These are phyloP conservation scores for Coprinopsis sp. DNA, from an alignment of 768 basidiomycete species.

Conservation along the genomic window DNA sequence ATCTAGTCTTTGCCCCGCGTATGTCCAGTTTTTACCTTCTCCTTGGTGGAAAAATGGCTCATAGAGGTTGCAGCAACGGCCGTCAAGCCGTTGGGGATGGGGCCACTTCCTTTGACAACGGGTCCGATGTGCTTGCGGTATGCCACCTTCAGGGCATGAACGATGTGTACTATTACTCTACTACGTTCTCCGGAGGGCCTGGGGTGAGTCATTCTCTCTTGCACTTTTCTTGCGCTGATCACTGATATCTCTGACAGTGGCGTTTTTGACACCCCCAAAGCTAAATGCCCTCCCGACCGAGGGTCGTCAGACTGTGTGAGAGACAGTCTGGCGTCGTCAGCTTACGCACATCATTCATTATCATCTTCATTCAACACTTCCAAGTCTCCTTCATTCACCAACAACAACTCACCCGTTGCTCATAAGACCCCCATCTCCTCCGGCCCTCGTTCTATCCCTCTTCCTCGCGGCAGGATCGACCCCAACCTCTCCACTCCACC, in stretches of 20 bases:
- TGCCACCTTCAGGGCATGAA: constrained; percentile 78
- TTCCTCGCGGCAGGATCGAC: constrained; percentile 29
- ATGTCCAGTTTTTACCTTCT: constrained; percentile 25
- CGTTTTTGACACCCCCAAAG: constrained; percentile 89
- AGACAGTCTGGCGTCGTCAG: constrained; percentile 77
- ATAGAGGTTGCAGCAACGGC: constrained; percentile 67
- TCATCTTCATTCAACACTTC: constrained; percentile 23
- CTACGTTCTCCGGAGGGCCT: constrained; percentile 91
- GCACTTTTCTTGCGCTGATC: constrained; percentile 6
- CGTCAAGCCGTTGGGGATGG: constrained; percentile 97
- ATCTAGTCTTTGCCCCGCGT: constrained; percentile 97
- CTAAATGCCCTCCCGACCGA: constrained; percentile 93
- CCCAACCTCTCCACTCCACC: constrained; percentile 66
- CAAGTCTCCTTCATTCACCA: constrained; percentile 17
- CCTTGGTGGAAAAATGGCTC: constrained; percentile 10
- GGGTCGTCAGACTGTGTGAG: constrained; percentile 96
- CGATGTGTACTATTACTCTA: constrained; percentile 87
- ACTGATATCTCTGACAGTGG: constrained; percentile 52
- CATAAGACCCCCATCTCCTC: constrained; percentile 24
- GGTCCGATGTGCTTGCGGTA: constrained; percentile 79
- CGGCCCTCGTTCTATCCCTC: constrained; percentile 40
- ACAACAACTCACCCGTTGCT: constrained; percentile 15
- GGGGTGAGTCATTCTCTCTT: constrained; percentile 47
- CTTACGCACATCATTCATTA: constrained; percentile 35
- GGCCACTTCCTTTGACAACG: constrained; percentile 77